Percentiles rank a stretch among this genome's conserved stretches.
Evolutionary conservation across 2,329 filamentous ascomycete species (phyloP).

Genomic region (Fusarium ambrosium): DNA sequence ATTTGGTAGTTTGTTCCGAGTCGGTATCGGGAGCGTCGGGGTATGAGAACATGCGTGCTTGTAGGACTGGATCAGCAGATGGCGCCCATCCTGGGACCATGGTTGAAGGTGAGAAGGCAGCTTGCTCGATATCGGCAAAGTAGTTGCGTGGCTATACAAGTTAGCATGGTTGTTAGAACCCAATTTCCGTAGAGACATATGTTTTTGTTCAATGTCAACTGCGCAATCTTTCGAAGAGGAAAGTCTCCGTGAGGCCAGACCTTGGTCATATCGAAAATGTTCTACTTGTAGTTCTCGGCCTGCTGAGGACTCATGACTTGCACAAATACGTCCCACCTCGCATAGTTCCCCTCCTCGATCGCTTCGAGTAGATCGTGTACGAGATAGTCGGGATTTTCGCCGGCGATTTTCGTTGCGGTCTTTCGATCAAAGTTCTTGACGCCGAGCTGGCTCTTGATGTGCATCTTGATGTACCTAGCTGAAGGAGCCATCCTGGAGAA

Average conservation of each 20-base stretch:
- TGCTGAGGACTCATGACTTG: slow-evolving; percentile 75
- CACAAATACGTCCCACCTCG: slow-evolving; percentile 74
- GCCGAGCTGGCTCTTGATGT: slow-evolving; percentile 74
- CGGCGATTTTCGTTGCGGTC: slow-evolving; percentile 46
- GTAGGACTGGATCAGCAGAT: slow-evolving; percentile 70
- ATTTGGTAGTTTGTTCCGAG: slow-evolving; percentile 72
- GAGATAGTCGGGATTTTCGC: slow-evolving; percentile 72
- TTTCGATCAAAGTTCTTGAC: slow-evolving; percentile 63
- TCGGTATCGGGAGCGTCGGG: slow-evolving; percentile 73
- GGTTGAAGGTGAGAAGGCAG: slow-evolving; percentile 74
- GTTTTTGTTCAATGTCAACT: slow-evolving; percentile 77
- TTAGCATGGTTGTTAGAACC: not conserved
- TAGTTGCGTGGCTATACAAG: slow-evolving; percentile 63
- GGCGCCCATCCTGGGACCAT: slow-evolving; percentile 75
- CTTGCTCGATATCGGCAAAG: slow-evolving; percentile 74
- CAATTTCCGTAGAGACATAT: slow-evolving; percentile 38
- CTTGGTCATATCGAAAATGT: slow-evolving; percentile 79
- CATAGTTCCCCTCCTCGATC: slow-evolving; percentile 71
- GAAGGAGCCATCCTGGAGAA: slow-evolving; percentile 70
- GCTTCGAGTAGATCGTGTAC: slow-evolving; percentile 75
- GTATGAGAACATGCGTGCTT: slow-evolving; percentile 72
- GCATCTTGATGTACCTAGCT: slow-evolving; percentile 74
- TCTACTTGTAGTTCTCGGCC: slow-evolving; percentile 74
- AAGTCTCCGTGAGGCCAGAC: slow-evolving; percentile 77
- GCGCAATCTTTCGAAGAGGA: slow-evolving; percentile 71